These are phyloP conservation scores for Xylariaceae sp. DNA, from an alignment of 2,329 filamentous ascomycete species.

Conservation along the genomic window DNA sequence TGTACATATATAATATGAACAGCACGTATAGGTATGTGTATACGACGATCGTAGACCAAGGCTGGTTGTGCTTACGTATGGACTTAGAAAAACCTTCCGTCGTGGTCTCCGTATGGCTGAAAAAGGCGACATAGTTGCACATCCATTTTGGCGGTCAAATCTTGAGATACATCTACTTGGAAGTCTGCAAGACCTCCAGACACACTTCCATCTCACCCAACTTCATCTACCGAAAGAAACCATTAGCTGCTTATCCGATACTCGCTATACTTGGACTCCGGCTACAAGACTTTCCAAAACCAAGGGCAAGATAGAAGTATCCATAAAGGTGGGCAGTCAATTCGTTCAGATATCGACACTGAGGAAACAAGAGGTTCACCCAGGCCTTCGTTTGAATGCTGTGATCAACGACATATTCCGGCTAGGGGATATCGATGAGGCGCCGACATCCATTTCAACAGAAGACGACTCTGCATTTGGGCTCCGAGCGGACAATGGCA, in stretches of 20 bases:
- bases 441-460: conserved; percentile 58
- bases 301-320: conserved; percentile 66
- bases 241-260: conserved; percentile 64
- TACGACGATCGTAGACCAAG: background rate
- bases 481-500: conserved; percentile 63
- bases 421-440: conserved; percentile 64
- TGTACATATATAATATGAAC: conserved; percentile 73
- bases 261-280: conserved; percentile 61
- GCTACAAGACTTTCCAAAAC: conserved; percentile 64
- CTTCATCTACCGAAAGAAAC: conserved; percentile 67
- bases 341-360: conserved; percentile 67
- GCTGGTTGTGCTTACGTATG: conserved; percentile 9
- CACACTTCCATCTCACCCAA: conserved; percentile 63
- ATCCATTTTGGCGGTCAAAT: conserved; percentile 60
- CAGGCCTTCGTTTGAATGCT: conserved; percentile 57
- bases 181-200: conserved; percentile 61
- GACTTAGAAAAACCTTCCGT: conserved; percentile 57
- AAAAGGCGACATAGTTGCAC: conserved; percentile 49
- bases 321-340: conserved; percentile 64
- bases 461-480: conserved; percentile 67
- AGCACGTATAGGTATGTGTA: conserved; percentile 56
- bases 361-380: conserved; percentile 65
- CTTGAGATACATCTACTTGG: conserved; percentile 64
- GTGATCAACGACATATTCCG: conserved; percentile 69
- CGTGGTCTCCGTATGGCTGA: conserved; percentile 58